Conservation (phyloP, 805 yeast genomes). For the Metschnikowia picachoensis region DNA sequence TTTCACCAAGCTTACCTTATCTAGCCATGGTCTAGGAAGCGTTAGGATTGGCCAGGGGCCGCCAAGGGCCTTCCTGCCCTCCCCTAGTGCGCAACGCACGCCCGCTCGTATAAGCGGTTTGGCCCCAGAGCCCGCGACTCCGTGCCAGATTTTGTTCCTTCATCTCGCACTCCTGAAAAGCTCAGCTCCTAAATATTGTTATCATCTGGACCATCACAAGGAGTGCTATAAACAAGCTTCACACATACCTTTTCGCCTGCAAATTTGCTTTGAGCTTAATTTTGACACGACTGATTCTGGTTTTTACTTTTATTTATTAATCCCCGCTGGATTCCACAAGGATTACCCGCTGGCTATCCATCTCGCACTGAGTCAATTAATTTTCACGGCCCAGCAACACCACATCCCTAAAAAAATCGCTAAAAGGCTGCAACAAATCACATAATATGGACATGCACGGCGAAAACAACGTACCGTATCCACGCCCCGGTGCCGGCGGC, state of each 20-base stretch:
- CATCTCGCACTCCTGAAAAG: background rate
- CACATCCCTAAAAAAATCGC: background rate
- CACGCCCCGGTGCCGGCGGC: constrained; percentile 2
- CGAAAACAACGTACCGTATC: constrained; percentile 1
- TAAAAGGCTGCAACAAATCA: background rate
- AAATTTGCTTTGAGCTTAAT: too few relatives aligned
- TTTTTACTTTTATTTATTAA: too few relatives aligned
- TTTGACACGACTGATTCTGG: too few relatives aligned
- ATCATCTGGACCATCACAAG: too few relatives aligned
- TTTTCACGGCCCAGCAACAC: background rate
- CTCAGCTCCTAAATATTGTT: background rate
- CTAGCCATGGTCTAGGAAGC: too few relatives aligned
- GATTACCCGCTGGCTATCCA: background rate
- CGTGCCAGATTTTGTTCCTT: background rate
- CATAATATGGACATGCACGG: constrained; percentile 2
- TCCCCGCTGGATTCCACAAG: too few relatives aligned
- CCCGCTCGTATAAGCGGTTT: background rate
- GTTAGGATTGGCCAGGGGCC: too few relatives aligned
- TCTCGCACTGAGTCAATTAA: background rate
- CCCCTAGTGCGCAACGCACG: too few relatives aligned
- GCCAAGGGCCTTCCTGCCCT: too few relatives aligned
- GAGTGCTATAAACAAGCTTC: too few relatives aligned
- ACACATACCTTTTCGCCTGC: too few relatives aligned
- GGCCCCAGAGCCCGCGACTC: background rate
- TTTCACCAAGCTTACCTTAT: too few relatives aligned